phyloP scores from a whole-genome alignment of 345 rosid species.

The Noccaea caerulescens region DNA sequence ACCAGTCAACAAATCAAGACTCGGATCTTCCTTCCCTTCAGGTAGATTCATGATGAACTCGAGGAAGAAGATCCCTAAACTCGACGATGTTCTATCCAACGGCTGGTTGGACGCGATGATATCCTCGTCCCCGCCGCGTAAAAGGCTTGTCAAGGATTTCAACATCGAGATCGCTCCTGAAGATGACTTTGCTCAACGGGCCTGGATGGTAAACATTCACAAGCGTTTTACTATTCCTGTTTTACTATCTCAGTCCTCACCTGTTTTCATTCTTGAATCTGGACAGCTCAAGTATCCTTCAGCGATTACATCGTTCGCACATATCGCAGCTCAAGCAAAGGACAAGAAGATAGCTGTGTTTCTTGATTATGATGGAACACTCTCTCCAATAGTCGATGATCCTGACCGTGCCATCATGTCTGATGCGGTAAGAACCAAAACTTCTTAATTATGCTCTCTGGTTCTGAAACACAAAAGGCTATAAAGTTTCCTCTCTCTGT shows the following conservation, averaged over 20 bases:
- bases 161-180: conserved; percentile 59
- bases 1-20: conserved; percentile 68
- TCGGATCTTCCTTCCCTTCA: conserved; percentile 61
- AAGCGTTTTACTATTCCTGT: not conserved
- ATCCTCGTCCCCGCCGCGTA: conserved; percentile 95
- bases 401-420: conserved; percentile 90
- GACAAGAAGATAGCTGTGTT: conserved; percentile 83
- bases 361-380: conserved; percentile 93
- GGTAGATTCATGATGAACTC: conserved; percentile 60
- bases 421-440: conserved; percentile 57
- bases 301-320: conserved; percentile 69
- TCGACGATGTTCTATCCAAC: conserved; percentile 84
- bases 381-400: conserved; percentile 97
- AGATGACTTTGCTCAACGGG: conserved; percentile 64
- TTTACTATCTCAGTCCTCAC: not conserved
- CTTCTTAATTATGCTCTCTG: not conserved
- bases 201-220: conserved; percentile 70
- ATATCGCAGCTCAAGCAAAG: conserved; percentile 63
- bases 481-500: not conserved
- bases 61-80: conserved; percentile 68
- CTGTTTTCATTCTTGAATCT: not conserved
- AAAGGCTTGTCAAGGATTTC: conserved; percentile 67
- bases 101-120: conserved; percentile 97
- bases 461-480: not conserved
- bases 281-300: conserved; percentile 86